Percentiles rank a stretch among this genome's conserved stretches.
These are phyloP conservation scores for Mimosa pudica DNA, from an alignment of 306 rosid species.

Conservation along the genomic window DNA sequence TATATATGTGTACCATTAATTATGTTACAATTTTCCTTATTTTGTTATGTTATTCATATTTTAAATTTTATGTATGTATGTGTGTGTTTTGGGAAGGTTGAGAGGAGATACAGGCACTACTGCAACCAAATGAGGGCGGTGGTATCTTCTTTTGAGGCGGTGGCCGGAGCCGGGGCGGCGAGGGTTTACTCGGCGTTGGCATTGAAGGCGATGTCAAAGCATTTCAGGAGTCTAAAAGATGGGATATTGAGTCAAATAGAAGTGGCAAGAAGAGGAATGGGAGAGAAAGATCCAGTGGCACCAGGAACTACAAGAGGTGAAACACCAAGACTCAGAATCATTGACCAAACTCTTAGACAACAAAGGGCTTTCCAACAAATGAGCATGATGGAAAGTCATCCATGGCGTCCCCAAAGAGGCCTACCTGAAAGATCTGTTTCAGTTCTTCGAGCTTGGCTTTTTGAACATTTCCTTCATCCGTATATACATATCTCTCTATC, in stretches of 20 bases:
- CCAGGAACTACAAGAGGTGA: constrained; percentile 84
- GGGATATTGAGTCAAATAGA: constrained; percentile 70
- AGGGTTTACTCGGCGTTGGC: constrained; percentile 86
- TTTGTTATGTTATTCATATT: background rate
- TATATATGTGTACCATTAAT: too few relatives aligned
- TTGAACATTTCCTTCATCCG: constrained; percentile 92
- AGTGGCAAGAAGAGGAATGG: constrained; percentile 68
- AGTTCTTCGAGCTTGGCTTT: constrained; percentile 84
- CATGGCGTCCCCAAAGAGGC: constrained; percentile 92
- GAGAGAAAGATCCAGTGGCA: constrained; percentile 75
- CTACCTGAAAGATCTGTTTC: constrained; percentile 84
- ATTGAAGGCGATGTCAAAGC: constrained; percentile 86
- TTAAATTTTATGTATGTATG: background rate
- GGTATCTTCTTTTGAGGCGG: constrained; percentile 74
- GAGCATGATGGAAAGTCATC: constrained; percentile 88
- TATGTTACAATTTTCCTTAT: too few relatives aligned
- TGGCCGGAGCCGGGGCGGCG: constrained; percentile 79
- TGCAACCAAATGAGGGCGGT: constrained; percentile 87
- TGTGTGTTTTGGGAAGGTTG: constrained; percentile 56
- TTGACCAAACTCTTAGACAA: constrained; percentile 78
- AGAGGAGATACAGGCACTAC: constrained; percentile 87
- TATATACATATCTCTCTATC: constrained; percentile 30
- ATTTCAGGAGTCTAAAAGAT: constrained; percentile 78
- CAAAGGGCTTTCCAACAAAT: constrained; percentile 91
- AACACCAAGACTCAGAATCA: constrained; percentile 79